These are phyloP conservation scores for Cladosporium halotolerans DNA, from an alignment of 2,329 filamentous ascomycete genomes.

Conservation along the genomic window DNA sequence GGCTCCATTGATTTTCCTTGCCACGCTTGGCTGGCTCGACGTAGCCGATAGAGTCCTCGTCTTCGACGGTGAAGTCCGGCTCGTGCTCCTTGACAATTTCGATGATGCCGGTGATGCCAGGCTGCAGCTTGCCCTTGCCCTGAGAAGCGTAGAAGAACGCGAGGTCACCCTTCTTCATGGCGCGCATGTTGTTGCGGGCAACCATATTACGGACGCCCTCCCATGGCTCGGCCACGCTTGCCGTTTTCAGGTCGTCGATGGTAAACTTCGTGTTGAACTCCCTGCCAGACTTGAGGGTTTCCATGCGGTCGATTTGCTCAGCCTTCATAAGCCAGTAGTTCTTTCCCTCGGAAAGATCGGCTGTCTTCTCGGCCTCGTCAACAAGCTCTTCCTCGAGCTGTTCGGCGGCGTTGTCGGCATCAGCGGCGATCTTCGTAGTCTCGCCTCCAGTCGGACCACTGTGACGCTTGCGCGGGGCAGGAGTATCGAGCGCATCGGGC, in stretches of 20 bases:
- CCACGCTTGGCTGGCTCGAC: slow-evolving; percentile 61
- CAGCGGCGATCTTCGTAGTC: slow-evolving; percentile 25
- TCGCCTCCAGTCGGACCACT: slow-evolving; percentile 8
- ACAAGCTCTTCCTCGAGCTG: slow-evolving; percentile 26
- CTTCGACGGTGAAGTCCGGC: slow-evolving; percentile 68
- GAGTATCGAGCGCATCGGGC: slow-evolving; percentile 3
- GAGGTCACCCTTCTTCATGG: slow-evolving; percentile 85
- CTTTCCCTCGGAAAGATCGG: slow-evolving; percentile 12
- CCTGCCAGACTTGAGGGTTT: slow-evolving; percentile 62
- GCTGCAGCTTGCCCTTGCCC: slow-evolving; percentile 59
- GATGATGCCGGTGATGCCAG: slow-evolving; percentile 60
- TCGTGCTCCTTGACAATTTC: slow-evolving; percentile 80
- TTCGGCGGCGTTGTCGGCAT: slow-evolving; percentile 24
- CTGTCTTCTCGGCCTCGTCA: slow-evolving; percentile 16
- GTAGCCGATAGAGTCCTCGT: slow-evolving; percentile 71
- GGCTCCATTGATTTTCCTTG: slow-evolving; percentile 62
- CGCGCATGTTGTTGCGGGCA: slow-evolving; percentile 82
- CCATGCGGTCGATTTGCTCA: slow-evolving; percentile 75
- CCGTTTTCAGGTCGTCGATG: slow-evolving; percentile 77
- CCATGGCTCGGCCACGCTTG: slow-evolving; percentile 70
- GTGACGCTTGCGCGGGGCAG: slow-evolving; percentile 9
- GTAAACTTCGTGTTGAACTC: slow-evolving; percentile 86
- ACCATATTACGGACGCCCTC: slow-evolving; percentile 54
- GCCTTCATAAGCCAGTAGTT: slow-evolving; percentile 47
- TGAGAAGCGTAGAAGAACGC: slow-evolving; percentile 98